These are phyloP conservation scores for Stephanodiscus minutulus DNA, from an alignment of 108 stramenopile genomes.

Conservation along the genomic window DNA sequence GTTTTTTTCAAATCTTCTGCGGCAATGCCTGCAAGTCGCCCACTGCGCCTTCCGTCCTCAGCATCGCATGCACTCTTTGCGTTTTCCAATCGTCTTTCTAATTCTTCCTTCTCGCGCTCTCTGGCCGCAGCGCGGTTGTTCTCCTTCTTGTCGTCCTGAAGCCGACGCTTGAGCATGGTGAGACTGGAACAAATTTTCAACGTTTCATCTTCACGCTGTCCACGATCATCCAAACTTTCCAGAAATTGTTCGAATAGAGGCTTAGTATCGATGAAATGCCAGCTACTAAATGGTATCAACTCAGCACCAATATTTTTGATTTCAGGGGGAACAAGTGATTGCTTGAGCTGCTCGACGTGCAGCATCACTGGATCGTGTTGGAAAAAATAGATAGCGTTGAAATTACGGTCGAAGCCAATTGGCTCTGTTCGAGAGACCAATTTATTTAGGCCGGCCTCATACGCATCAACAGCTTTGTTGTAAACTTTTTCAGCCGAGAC, in stretches of 20 bases:
- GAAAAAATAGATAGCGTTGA: slow-evolving; percentile 74
- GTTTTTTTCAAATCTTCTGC: slow-evolving; percentile 61
- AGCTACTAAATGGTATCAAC: slow-evolving; percentile 56
- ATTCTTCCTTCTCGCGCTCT: slow-evolving; percentile 57
- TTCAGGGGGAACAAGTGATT: slow-evolving; percentile 40
- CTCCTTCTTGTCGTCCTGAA: slow-evolving; percentile 74
- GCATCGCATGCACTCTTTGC: slow-evolving; percentile 57
- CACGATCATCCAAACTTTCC: slow-evolving; percentile 70
- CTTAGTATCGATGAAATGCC: slow-evolving; percentile 77
- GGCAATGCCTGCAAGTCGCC: slow-evolving; percentile 64
- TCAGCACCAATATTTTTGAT: slow-evolving; percentile 40
- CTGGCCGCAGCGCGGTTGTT: slow-evolving; percentile 40
- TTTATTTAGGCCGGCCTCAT: slow-evolving; percentile 67
- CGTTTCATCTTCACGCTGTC: slow-evolving; percentile 70
- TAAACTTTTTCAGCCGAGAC: slow-evolving; percentile 55
- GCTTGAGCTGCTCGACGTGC: slow-evolving; percentile 61
- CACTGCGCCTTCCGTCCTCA: slow-evolving; percentile 69
- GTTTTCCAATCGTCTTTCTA: slow-evolving; percentile 63
- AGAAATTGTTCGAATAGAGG: slow-evolving; percentile 68
- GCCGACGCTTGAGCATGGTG: slow-evolving; percentile 50
- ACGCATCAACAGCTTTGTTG: slow-evolving; percentile 70
- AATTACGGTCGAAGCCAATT: slow-evolving; percentile 73
- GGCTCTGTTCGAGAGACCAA: slow-evolving; percentile 73
- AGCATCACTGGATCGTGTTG: slow-evolving; percentile 72
- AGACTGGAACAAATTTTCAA: slow-evolving; percentile 45